Evolutionary conservation across 176 grass and related monocot genomes (phyloP).

Genomic region (Lolium perenne): DNA sequence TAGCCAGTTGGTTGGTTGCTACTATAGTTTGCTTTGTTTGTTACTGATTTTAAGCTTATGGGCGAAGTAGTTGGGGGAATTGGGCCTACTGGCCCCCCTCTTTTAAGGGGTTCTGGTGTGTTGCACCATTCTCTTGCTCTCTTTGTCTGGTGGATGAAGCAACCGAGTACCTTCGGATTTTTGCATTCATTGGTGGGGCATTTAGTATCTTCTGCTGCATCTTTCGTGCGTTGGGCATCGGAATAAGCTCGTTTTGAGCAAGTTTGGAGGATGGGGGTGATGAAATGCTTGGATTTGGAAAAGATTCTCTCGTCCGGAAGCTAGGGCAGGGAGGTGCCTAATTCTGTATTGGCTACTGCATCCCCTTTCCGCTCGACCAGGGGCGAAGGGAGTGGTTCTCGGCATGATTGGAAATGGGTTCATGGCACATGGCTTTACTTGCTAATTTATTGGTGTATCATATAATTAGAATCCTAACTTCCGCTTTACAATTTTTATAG

Average conservation of each 20-base stretch:
- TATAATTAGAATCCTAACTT: conserved; percentile 7
- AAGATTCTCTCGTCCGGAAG: conserved; percentile 40
- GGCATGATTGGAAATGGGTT: conserved; percentile 38
- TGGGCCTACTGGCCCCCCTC: conserved; percentile 39
- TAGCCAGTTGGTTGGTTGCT: conserved; percentile 21
- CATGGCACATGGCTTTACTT: conserved; percentile 40
- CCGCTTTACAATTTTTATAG: conserved; percentile 15
- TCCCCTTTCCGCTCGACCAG: background rate
- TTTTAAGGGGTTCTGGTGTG: conserved; percentile 50
- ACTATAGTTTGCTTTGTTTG: conserved; percentile 21
- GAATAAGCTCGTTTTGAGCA: conserved; percentile 43
- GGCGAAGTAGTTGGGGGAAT: conserved; percentile 46
- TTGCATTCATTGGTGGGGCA: conserved; percentile 34
- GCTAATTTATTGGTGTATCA: conserved; percentile 5
- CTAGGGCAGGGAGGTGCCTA: conserved; percentile 6
- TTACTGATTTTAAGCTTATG: conserved; percentile 41
- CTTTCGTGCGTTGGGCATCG: conserved; percentile 43
- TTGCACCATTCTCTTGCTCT: conserved; percentile 48
- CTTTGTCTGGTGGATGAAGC: conserved; percentile 44
- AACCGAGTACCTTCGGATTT: conserved; percentile 34
- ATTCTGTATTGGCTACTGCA: conserved; percentile 12
- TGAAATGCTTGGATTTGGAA: conserved; percentile 47
- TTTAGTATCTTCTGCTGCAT: conserved; percentile 44
- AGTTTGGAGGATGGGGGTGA: conserved; percentile 39
- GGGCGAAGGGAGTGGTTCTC: background rate